phyloP scores from a whole-genome alignment of 495 filamentous ascomycete genomes.

The Venustampulla echinocandica region DNA sequence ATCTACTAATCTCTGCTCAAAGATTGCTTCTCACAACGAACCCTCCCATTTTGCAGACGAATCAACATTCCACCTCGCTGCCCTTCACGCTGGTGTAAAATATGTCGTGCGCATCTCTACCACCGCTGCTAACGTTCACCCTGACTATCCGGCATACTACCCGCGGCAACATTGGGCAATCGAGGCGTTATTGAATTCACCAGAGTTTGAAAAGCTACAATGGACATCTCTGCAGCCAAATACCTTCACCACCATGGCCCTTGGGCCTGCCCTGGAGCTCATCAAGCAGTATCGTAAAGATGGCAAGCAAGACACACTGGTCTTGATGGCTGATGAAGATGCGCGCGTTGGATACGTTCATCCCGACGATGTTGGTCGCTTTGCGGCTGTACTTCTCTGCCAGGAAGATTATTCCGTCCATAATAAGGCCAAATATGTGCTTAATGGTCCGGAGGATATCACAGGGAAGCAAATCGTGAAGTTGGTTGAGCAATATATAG shows the following conservation, averaged over 20 bases:
- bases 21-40: slow-evolving; percentile 34
- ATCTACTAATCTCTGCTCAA: no score
- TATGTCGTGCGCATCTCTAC: slow-evolving; percentile 43
- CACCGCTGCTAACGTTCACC: slow-evolving; percentile 33
- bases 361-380: slow-evolving; percentile 30
- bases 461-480: slow-evolving; percentile 31
- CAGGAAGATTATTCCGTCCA: slow-evolving; percentile 27
- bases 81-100: slow-evolving; percentile 34
- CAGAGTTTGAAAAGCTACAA: slow-evolving; percentile 31
- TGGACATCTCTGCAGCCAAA: slow-evolving; percentile 43
- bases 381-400: slow-evolving; percentile 34
- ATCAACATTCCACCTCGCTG: slow-evolving; percentile 29
- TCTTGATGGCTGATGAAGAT: slow-evolving; percentile 23
- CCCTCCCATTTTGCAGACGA: slow-evolving; percentile 37
- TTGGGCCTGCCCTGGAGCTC: slow-evolving; percentile 25
- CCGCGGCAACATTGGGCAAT: slow-evolving; percentile 39
- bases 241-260: slow-evolving; percentile 24
- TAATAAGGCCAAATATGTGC: slow-evolving; percentile 33
- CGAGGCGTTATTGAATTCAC: slow-evolving; percentile 31
- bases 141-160: slow-evolving; percentile 33
- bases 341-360: slow-evolving; percentile 33
- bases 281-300: background rate
- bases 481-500: slow-evolving; percentile 34
- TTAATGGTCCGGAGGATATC: slow-evolving; percentile 37
- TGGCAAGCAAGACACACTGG: background rate